Base-by-base conservation (phyloP, 805 yeast species). In the Sungouiella blattae region DNA sequence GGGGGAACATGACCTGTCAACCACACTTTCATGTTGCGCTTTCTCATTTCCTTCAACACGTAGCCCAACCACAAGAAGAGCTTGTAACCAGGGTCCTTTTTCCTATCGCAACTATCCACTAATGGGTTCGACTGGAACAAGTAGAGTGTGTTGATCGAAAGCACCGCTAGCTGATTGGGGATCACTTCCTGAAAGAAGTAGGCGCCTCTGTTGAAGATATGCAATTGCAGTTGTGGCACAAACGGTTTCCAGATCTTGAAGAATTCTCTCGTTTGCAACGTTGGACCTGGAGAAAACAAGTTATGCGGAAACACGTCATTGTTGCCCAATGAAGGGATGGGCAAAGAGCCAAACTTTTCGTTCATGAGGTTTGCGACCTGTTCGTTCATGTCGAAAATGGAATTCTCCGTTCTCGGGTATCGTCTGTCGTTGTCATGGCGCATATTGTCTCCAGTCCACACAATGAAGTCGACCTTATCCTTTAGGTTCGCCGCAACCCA, bases 301-400 rank as follows among this genome's bases (percentile, higher is more conserved):
- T 87, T 87, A 61, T 87, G 96, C 1, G 96, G 95, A 55, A 78
- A 87, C 3, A 87, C 95, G 55, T 87, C 95, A 53, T 87, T 87
- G 54, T 87, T 87, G 2, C 96, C 96, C 26, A 87, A 57, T 35
- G 83, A 72, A 23, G 95, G 95, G 20, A 87, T 63, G 28, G 68
- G 72, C 39, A 65, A 58, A 9, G 64, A 62, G 39, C 72, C 77
- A 55, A 85, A 83, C 1, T 73, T 53, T 8, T 69, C 64, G 33
- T 66, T 62, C 65, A 86, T 70, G 37, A 68, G 47, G 13, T 65
- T 62, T 4, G 87, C 70, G 7, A 84, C 75, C 18, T 65, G 45
- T 42, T 72, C 69, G 53, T 86, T 86, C 77, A 80, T 71, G 9
- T 79, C 81, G 43, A 85, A 76, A 30, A 87, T 87, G 37, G 79